A percentile compares a stretch with the other conserved stretches of the same genome.
These are phyloP conservation scores for Penicillium glabrum DNA, from an alignment of 2,329 filamentous ascomycete genomes.

Conservation along the genomic window DNA sequence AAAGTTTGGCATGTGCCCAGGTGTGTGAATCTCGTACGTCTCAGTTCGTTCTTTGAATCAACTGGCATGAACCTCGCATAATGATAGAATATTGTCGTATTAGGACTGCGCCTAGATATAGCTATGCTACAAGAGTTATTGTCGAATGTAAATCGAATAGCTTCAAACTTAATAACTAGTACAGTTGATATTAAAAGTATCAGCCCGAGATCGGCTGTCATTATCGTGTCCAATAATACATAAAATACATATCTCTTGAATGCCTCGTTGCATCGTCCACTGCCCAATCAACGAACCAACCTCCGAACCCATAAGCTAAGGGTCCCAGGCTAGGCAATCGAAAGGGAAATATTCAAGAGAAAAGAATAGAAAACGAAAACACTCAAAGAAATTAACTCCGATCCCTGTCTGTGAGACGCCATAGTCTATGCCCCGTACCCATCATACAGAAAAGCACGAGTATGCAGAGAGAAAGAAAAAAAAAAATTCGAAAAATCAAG, in stretches of 20 bases:
- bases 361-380: not conserved
- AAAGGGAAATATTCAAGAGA: constrained; percentile 10
- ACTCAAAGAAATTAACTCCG: constrained; percentile 15
- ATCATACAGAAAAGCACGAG: constrained; percentile 5
- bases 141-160: not conserved
- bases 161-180: not conserved
- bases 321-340: not conserved
- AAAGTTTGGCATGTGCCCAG: no score
- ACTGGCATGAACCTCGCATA: no score
- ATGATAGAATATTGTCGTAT: no score
- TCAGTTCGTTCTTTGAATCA: no score
- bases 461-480: not conserved
- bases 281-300: not conserved
- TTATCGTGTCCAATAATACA: constrained; percentile 25
- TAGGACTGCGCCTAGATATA: no score
- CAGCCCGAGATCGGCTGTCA: constrained; percentile 6
- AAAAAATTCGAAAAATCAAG: not conserved
- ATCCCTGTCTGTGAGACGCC: constrained; percentile 24
- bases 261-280: constrained; percentile 16
- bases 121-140: no score
- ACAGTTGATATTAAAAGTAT: constrained; percentile 1
- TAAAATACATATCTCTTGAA: constrained; percentile 26
- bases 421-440: constrained; percentile 24
- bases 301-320: not conserved
- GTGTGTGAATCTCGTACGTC: no score